phyloP scores from a whole-genome alignment of 2,329 filamentous ascomycete genomes.

The Claviceps maximensis region DNA sequence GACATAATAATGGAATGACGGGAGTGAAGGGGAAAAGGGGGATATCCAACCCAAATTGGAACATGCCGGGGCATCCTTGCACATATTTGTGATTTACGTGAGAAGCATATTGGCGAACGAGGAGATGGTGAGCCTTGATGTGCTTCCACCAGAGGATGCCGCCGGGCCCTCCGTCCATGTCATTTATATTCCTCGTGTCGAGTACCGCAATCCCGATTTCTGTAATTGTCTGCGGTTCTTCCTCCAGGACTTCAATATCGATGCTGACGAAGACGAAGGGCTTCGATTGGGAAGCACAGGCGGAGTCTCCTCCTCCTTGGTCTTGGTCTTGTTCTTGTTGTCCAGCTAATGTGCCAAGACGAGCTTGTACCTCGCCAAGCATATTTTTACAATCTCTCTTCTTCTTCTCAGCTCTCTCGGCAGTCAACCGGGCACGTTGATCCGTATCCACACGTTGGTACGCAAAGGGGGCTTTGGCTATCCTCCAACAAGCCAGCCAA shows the following conservation, averaged over 20 bases:
- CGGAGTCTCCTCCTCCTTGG: too few relatives aligned
- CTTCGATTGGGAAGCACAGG: conserved; percentile 2
- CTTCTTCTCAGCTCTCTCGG: conserved; percentile 17
- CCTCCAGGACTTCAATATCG: conserved; percentile 74
- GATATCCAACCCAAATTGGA: conserved; percentile 57
- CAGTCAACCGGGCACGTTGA: background rate
- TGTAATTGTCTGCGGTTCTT: conserved; percentile 51
- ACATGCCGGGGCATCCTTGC: conserved; percentile 56
- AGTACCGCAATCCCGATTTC: conserved; percentile 77
- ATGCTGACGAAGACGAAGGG: conserved; percentile 55
- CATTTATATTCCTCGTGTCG: conserved; percentile 48
- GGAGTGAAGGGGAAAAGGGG: too few relatives aligned
- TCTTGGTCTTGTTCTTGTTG: background rate
- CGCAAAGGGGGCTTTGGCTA: conserved; percentile 18
- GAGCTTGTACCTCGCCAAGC: conserved; percentile 52
- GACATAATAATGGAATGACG: background rate
- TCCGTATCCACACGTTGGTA: conserved; percentile 18
- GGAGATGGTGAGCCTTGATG: conserved; percentile 63
- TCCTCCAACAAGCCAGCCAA: conserved; percentile 3
- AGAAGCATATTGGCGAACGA: conserved; percentile 55
- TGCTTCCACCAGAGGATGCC: conserved; percentile 53
- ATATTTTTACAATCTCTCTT: conserved; percentile 36
- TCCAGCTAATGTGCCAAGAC: conserved; percentile 45
- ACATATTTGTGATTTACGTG: conserved; percentile 57
- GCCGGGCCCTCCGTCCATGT: conserved; percentile 42